phyloP scores from a whole-genome alignment of 2,329 filamentous ascomycete species.

The Fusarium solani-melongenae region DNA sequence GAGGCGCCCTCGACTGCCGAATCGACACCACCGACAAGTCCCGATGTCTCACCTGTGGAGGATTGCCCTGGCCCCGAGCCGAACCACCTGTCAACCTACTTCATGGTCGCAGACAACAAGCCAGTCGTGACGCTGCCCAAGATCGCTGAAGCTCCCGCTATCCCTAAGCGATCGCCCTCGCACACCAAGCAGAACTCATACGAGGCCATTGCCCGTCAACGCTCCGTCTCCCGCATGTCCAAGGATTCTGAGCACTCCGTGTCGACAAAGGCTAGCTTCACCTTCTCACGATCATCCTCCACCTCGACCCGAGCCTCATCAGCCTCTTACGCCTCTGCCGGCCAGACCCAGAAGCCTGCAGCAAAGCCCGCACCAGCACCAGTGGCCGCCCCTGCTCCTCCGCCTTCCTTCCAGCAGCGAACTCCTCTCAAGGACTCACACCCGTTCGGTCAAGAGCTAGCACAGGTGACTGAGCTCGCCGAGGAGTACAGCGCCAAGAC shows the following conservation, averaged over 20 bases:
- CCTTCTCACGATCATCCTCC: constrained; percentile 68
- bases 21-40: constrained; percentile 75
- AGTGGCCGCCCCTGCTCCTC: constrained; percentile 44
- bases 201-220: constrained; percentile 75
- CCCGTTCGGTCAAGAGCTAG: constrained; percentile 90
- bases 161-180: constrained; percentile 83
- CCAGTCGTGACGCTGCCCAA: constrained; percentile 46
- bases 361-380: constrained; percentile 46
- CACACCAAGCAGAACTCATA: constrained; percentile 88
- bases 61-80: constrained; percentile 66
- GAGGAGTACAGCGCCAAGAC: constrained; percentile 83
- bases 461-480: constrained; percentile 90
- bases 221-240: constrained; percentile 71
- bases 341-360: constrained; percentile 43
- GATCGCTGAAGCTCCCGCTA: constrained; percentile 58
- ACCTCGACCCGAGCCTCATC: constrained; percentile 64
- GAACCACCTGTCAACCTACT: constrained; percentile 76
- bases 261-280: constrained; percentile 67
- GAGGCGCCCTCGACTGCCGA: constrained; percentile 68
- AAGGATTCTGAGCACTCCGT: constrained; percentile 63
- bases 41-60: constrained; percentile 70
- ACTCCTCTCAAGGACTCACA: constrained; percentile 58
- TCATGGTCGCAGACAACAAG: constrained; percentile 65
- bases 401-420: constrained; percentile 51
- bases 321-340: constrained; percentile 52